These are phyloP conservation scores for Heteromeles arbutifolia DNA, from an alignment of 306 rosid species.

Conservation along the genomic window DNA sequence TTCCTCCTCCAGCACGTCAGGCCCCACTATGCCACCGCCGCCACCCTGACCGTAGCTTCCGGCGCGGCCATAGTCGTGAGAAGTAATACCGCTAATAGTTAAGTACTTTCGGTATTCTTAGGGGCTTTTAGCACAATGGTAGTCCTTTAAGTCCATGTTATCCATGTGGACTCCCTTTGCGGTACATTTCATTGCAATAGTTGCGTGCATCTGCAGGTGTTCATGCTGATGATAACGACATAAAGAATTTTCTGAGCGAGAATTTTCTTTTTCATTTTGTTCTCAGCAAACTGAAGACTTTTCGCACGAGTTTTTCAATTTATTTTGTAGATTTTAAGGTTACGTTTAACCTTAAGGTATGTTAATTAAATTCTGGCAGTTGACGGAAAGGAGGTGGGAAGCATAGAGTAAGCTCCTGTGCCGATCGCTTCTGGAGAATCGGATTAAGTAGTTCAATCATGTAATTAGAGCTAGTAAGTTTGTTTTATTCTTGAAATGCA, in stretches of 20 bases:
- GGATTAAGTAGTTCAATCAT: no score
- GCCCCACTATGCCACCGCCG: conserved; percentile 25
- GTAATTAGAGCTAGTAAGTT: background rate
- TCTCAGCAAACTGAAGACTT: no score
- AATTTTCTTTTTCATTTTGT: no score
- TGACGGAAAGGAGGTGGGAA: conserved; percentile 91
- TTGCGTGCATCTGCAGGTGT: conserved; percentile 47
- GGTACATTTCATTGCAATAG: background rate
- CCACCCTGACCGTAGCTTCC: conserved; percentile 9
- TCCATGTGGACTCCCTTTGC: background rate
- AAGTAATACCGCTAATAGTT: background rate
- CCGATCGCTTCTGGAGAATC: conserved; percentile 45
- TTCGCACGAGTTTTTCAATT: no score
- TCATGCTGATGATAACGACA: conserved; percentile 58
- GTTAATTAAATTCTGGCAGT: conserved; percentile 36
- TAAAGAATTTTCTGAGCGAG: conserved; percentile 41
- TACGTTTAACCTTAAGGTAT: background rate
- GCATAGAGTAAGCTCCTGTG: conserved; percentile 77
- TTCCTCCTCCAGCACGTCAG: conserved; percentile 15
- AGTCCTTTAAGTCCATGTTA: background rate
- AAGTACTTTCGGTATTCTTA: background rate
- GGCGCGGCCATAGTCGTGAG: conserved; percentile 41
- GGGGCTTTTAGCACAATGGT: background rate
- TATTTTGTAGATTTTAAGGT: background rate
- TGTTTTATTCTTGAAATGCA: background rate